phyloP scores from a whole-genome alignment of 2,329 filamentous ascomycete species.

The Fusarium sp. region DNA sequence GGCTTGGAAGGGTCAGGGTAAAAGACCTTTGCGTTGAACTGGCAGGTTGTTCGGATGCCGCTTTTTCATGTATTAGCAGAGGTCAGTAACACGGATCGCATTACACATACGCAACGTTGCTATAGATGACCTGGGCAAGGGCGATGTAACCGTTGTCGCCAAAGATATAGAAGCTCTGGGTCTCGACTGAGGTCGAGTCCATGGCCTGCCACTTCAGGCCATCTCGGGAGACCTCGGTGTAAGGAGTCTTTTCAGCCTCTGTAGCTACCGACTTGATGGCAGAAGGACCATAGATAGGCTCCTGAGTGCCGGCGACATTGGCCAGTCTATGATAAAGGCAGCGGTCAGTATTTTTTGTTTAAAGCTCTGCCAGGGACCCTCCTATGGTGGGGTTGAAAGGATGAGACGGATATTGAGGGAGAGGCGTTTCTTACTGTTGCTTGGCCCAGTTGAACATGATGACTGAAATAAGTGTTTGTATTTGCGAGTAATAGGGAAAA shows the following conservation, averaged over 20 bases:
- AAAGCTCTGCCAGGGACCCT: conserved; percentile 14
- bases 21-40: conserved; percentile 97
- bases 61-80: conserved; percentile 62
- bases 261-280: conserved; percentile 89
- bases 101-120: conserved; percentile 86
- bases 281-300: conserved; percentile 92
- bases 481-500: conserved; percentile 5
- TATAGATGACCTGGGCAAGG: conserved; percentile 95
- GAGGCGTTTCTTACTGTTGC: conserved; percentile 76
- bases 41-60: conserved; percentile 89
- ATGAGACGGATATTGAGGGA: conserved; percentile 7
- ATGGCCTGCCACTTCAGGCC: conserved; percentile 87
- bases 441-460: conserved; percentile 96
- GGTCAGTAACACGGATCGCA: background rate
- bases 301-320: conserved; percentile 93
- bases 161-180: conserved; percentile 92
- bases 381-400: conserved; percentile 29
- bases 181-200: conserved; percentile 92
- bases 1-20: conserved; percentile 80
- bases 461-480: conserved; percentile 31
- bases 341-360: conserved; percentile 41
- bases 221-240: conserved; percentile 82
- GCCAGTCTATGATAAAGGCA: conserved; percentile 65
- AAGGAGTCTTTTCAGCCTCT: conserved; percentile 83
- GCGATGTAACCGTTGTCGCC: conserved; percentile 82